These are phyloP conservation scores for Phoenix roebelenii DNA, from an alignment of 176 grass and related monocot genomes.

Conservation along the genomic window DNA sequence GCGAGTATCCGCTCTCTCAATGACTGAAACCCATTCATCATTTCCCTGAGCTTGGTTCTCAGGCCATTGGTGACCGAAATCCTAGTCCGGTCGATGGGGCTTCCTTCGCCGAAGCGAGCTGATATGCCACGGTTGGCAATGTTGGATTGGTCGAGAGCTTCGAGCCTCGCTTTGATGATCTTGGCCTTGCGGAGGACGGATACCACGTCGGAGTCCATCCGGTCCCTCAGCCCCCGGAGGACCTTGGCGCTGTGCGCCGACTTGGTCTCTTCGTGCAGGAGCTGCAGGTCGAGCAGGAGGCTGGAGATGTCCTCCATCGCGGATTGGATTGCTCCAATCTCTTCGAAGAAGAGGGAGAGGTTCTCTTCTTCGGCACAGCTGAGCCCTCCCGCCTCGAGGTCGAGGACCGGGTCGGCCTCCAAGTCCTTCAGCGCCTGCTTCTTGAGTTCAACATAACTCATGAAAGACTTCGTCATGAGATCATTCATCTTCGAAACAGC, in stretches of 20 bases:
- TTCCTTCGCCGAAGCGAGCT: slow-evolving; percentile 21
- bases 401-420: background rate
- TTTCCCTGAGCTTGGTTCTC: slow-evolving; percentile 25
- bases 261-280: slow-evolving; percentile 30
- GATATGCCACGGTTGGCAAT: slow-evolving; percentile 26
- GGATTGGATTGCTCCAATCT: slow-evolving; percentile 27
- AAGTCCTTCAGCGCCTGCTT: slow-evolving; percentile 16
- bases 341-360: slow-evolving; percentile 24
- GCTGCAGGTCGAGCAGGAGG: slow-evolving; percentile 28
- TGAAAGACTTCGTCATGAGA: slow-evolving; percentile 19
- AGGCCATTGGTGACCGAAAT: slow-evolving; percentile 31
- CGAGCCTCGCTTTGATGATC: slow-evolving; percentile 32
- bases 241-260: slow-evolving; percentile 21
- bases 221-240: slow-evolving; percentile 30
- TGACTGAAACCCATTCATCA: slow-evolving; percentile 34
- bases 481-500: slow-evolving; percentile 8
- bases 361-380: slow-evolving; percentile 6
- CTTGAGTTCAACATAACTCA: slow-evolving; percentile 18
- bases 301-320: slow-evolving; percentile 23
- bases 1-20: slow-evolving; percentile 28
- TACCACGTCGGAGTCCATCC: slow-evolving; percentile 32
- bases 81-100: slow-evolving; percentile 29
- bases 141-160: slow-evolving; percentile 30
- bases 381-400: slow-evolving; percentile 3
- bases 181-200: slow-evolving; percentile 36